phyloP scores from a whole-genome alignment of 2,329 filamentous ascomycete species.

The Ceratocystis cacaofunesta region DNA sequence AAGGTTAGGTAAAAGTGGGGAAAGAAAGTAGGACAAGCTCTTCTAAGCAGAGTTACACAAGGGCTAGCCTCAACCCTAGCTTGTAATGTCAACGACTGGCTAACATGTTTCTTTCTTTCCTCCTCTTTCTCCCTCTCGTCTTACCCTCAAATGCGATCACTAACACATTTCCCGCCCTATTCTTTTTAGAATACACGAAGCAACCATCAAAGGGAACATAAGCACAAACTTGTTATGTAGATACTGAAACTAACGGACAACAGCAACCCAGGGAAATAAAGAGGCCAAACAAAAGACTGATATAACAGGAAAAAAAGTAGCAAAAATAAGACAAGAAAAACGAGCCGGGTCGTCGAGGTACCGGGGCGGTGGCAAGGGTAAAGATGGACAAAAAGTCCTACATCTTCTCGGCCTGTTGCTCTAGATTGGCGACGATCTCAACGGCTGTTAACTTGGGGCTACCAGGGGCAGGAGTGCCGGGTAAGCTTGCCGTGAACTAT shows the following conservation, averaged over 20 bases:
- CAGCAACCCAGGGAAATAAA: background rate
- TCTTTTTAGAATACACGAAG: background rate
- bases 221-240: background rate
- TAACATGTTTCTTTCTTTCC: no score
- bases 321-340: background rate
- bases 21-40: no score
- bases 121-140: no score
- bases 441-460: conserved; percentile 8
- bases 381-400: conserved; percentile 6
- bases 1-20: no score
- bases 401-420: conserved; percentile 20
- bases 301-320: background rate
- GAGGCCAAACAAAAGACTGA: background rate
- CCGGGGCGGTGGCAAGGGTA: no score
- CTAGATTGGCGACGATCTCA: conserved; percentile 17
- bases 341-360: background rate
- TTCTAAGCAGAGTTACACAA: no score
- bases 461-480: conserved; percentile 10
- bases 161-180: background rate
- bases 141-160: background rate
- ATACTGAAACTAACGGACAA: background rate
- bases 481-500: conserved; percentile 13
- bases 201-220: background rate
- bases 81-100: no score
- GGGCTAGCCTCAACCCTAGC: no score